phyloP scores from a whole-genome alignment of 75 land plant species.

The Sequoiadendron giganteum region DNA sequence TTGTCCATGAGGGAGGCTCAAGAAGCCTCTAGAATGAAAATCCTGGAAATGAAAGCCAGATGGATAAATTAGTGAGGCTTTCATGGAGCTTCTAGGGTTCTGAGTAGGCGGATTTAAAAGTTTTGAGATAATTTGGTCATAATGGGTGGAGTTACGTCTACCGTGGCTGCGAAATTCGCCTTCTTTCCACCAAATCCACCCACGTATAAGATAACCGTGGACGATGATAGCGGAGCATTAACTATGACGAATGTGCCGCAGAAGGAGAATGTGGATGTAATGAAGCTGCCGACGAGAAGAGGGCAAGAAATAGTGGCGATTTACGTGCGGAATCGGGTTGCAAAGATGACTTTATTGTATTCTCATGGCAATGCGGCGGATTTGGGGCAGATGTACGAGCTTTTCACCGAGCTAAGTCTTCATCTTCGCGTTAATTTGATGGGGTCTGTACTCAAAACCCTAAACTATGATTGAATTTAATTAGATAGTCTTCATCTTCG shows the following conservation, averaged over 20 bases:
- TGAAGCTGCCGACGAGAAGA: slow-evolving; percentile 33
- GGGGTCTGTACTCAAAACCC: slow-evolving; percentile 29
- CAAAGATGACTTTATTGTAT: slow-evolving; percentile 45
- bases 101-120: background rate
- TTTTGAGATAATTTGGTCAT: background rate
- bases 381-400: slow-evolving; percentile 59
- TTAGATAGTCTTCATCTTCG: background rate
- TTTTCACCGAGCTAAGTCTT: slow-evolving; percentile 51
- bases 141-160: slow-evolving; percentile 61
- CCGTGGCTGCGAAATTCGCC: slow-evolving; percentile 59
- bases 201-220: slow-evolving; percentile 33
- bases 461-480: background rate
- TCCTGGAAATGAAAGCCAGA: background rate
- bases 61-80: background rate
- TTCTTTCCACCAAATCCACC: slow-evolving; percentile 64
- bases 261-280: slow-evolving; percentile 37
- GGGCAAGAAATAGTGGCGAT: slow-evolving; percentile 57
- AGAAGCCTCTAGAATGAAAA: background rate
- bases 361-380: slow-evolving; percentile 71
- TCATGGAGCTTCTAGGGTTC: background rate
- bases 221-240: slow-evolving; percentile 28
- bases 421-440: slow-evolving; percentile 53
- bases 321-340: slow-evolving; percentile 36
- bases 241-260: slow-evolving; percentile 29
- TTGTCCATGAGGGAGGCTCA: background rate